Evolutionary conservation across 139 green algal species (phyloP).

Genomic region (Picochlorum sp.): DNA sequence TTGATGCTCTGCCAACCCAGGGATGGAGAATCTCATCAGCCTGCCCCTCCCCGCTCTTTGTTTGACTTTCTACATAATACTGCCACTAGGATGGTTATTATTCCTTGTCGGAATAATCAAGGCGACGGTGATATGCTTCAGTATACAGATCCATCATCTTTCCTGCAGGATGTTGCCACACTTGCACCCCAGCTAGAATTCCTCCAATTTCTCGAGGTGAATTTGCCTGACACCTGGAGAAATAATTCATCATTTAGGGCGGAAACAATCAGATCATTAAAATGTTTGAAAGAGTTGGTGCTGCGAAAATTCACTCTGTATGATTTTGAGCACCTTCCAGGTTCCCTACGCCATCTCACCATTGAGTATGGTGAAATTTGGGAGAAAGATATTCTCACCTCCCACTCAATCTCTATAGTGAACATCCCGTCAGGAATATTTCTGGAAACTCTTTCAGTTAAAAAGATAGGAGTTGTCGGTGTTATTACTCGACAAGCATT

Average conservation of each 20-base stretch:
- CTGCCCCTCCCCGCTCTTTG: too few relatives aligned
- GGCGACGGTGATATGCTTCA: too few relatives aligned
- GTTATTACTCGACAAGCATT: not conserved
- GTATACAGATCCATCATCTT: too few relatives aligned
- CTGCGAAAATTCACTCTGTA: not conserved
- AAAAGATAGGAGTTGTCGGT: not conserved
- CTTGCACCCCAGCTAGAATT: too few relatives aligned
- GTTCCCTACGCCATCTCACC: not conserved
- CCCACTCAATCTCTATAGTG: conserved; percentile 4
- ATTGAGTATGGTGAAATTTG: not conserved
- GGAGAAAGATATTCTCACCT: conserved; percentile 8
- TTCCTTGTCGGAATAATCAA: too few relatives aligned
- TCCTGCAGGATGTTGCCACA: too few relatives aligned
- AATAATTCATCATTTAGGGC: not conserved
- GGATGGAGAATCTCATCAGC: not conserved
- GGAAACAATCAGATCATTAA: not conserved
- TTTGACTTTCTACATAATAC: too few relatives aligned
- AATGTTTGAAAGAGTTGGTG: not conserved
- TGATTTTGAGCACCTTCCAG: conserved; percentile 2
- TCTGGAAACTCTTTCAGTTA: conserved; percentile 1
- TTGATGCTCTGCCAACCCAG: not conserved
- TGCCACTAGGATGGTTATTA: too few relatives aligned
- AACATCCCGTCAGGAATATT: not conserved
- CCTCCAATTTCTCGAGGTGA: too few relatives aligned
- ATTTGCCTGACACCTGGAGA: not conserved